Conservation (phyloP, 2,329 filamentous ascomycete species). For the Mycogone perniciosa region DNA sequence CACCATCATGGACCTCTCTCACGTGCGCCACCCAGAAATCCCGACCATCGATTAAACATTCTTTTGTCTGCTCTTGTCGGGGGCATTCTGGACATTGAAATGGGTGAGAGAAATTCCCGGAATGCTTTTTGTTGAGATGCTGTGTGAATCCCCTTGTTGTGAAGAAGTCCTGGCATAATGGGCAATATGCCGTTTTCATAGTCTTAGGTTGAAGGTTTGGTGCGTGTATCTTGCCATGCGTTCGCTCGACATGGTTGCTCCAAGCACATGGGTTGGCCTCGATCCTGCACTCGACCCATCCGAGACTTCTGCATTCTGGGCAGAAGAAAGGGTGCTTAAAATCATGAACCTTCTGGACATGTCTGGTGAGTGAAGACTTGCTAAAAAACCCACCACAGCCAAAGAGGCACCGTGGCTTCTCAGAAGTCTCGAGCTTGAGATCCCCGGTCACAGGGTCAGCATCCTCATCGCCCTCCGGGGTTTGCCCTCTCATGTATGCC, state of each 20-base stretch:
- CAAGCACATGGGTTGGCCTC: conserved; percentile 1
- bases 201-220: neutral
- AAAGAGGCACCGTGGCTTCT: conserved; percentile 1
- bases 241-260: neutral
- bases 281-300: neutral
- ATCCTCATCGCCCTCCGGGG: neutral
- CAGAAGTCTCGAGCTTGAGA: neutral
- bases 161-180: neutral
- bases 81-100: conserved; percentile 4
- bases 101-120: neutral
- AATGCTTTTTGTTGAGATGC: conserved; percentile 5
- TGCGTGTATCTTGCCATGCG: neutral
- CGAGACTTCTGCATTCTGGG: neutral
- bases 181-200: conserved; percentile 3
- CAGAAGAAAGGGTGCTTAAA: conserved; percentile 3
- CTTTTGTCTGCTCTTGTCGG: neutral
- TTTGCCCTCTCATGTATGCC: neutral
- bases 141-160: conserved; percentile 2
- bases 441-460: neutral
- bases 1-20: neutral
- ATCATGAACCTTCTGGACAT: neutral
- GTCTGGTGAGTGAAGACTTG: conserved; percentile 1
- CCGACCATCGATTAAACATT: neutral
- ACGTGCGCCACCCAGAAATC: conserved; percentile 3
- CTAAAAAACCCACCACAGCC: conserved; percentile 1